Conservation (phyloP, 2,329 filamentous ascomycete genomes). For the Blastomyces gilchristii region DNA sequence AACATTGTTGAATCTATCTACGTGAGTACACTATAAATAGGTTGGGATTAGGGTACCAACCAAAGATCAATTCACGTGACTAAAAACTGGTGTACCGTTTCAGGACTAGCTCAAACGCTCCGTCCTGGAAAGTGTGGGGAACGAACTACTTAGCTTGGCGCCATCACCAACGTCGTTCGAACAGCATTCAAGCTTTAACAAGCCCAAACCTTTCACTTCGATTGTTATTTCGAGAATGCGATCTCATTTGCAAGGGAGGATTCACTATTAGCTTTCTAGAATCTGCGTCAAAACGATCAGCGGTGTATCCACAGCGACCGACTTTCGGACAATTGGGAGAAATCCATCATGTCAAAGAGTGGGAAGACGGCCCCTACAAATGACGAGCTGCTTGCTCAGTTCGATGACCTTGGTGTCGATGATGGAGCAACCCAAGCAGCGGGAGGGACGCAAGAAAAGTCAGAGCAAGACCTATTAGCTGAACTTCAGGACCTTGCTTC, state of each 20-base stretch:
- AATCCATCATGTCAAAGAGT: constrained; percentile 19
- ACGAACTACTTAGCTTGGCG: background rate
- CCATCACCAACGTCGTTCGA: background rate
- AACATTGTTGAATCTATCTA: no score
- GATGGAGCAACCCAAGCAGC: constrained; percentile 14
- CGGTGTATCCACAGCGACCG: background rate
- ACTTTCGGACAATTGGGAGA: constrained; percentile 1
- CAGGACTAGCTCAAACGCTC: background rate
- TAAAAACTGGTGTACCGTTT: background rate
- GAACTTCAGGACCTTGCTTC: constrained; percentile 71
- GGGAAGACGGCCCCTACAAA: constrained; percentile 28
- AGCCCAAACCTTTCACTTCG: background rate
- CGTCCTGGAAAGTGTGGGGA: background rate
- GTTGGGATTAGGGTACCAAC: no score
- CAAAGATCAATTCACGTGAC: background rate
- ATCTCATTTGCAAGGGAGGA: background rate
- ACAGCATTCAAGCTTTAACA: background rate
- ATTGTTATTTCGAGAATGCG: background rate
- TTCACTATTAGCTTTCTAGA: background rate
- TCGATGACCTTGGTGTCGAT: constrained; percentile 38
- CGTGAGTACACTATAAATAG: no score
- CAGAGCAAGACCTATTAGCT: constrained; percentile 67
- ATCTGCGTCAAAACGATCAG: background rate
- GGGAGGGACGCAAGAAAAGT: constrained; percentile 16
- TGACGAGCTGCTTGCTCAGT: constrained; percentile 42